Conservation (phyloP, 2,329 filamentous ascomycete genomes). For the Rugonectria rugulosa region DNA sequence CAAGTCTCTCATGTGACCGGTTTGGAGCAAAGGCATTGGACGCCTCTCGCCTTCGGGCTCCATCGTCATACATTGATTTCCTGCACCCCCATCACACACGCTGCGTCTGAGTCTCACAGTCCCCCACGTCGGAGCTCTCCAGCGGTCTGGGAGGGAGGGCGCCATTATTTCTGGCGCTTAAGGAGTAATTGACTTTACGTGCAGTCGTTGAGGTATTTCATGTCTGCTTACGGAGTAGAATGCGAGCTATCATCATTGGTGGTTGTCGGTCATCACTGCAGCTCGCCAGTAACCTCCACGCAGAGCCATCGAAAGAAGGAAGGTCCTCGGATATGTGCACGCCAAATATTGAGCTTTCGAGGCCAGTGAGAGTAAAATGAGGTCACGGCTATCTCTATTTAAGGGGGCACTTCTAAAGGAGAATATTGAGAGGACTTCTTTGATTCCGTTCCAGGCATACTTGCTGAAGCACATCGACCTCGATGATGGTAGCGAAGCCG, state of each 20-base stretch:
- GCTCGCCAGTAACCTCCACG: no score
- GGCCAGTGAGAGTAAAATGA: no score
- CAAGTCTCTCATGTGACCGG: constrained; percentile 3
- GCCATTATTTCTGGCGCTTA: constrained; percentile 1
- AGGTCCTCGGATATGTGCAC: no score
- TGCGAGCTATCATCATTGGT: neutral
- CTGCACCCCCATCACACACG: constrained; percentile 10
- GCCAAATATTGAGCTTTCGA: no score
- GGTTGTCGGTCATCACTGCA: neutral
- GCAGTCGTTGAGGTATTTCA: neutral
- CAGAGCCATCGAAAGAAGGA: no score
- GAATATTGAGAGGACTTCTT: no score
- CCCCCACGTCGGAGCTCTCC: constrained; percentile 14
- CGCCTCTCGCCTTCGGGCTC: neutral
- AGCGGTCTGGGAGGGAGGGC: constrained; percentile 6
- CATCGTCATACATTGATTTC: constrained; percentile 6
- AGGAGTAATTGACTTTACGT: neutral
- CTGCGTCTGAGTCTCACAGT: constrained; percentile 1
- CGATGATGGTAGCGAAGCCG: no score
- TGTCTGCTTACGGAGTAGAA: no score
- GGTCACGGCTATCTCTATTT: no score
- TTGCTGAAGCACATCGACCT: no score
- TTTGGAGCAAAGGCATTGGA: neutral
- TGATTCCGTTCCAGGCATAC: no score
- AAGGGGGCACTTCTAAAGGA: no score